phyloP scores from a whole-genome alignment of 108 stramenopile genomes.

The Hondaea fermentalgiana region DNA sequence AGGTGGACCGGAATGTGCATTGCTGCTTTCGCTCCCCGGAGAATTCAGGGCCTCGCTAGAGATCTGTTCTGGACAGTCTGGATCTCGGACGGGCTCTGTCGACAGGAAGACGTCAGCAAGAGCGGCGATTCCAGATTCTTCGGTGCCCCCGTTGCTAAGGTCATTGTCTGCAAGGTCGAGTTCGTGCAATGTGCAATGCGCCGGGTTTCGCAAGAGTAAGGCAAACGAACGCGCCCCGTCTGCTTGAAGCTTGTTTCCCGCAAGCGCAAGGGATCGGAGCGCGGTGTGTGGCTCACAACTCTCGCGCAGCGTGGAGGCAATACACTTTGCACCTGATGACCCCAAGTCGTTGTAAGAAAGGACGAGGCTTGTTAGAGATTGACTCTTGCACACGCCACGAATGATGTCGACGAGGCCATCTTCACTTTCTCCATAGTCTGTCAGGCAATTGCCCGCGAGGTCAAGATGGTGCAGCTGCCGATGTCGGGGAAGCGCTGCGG shows the following conservation, averaged over 20 bases:
- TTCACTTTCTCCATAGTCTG: neutral
- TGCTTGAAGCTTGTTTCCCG: neutral
- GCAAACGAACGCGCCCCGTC: neutral
- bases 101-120: neutral
- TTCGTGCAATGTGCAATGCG: neutral
- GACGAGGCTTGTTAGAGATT: neutral
- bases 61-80: neutral
- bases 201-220: neutral
- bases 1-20: no score
- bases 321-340: neutral
- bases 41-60: no score
- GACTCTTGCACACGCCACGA: neutral
- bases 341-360: neutral
- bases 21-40: no score
- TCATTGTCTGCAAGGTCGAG: neutral
- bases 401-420: neutral
- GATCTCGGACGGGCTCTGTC: neutral
- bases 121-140: neutral
- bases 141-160: neutral
- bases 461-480: neutral
- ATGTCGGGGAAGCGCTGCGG: neutral
- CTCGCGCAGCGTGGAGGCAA: no score
- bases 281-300: neutral
- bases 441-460: neutral
- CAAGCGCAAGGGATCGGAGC: neutral